Evolutionary conservation across 1,284 basidiomycete genomes (phyloP).

Genomic region (Fomitopsis palustris): DNA sequence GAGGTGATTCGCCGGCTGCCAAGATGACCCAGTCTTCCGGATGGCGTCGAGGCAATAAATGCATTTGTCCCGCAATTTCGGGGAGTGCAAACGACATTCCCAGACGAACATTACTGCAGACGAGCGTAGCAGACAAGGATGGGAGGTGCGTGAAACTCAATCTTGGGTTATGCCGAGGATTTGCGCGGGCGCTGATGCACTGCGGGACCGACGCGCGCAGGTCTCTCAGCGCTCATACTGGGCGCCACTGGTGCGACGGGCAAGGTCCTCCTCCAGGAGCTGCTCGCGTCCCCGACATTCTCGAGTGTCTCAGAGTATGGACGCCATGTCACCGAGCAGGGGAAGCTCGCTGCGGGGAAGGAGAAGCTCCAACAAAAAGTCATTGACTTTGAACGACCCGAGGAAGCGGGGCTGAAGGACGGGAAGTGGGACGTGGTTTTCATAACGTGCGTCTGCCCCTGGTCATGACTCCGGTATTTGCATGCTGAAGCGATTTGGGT

Average conservation of each 20-base stretch:
- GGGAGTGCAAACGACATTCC: no score
- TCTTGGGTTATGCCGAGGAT: no score
- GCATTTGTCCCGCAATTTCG: no score
- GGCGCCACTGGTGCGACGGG: slow-evolving; percentile 68
- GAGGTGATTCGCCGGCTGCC: no score
- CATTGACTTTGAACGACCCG: slow-evolving; percentile 66
- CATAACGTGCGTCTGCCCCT: slow-evolving; percentile 21
- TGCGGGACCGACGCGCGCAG: background rate
- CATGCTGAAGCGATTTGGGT: background rate
- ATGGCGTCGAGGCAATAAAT: no score
- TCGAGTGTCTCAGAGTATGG: slow-evolving; percentile 64
- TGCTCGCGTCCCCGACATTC: slow-evolving; percentile 52
- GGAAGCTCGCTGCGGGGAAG: slow-evolving; percentile 33
- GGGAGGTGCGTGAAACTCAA: background rate
- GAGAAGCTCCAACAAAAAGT: slow-evolving; percentile 57
- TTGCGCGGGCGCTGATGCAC: background rate
- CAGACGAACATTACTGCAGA: no score
- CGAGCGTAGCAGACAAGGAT: background rate
- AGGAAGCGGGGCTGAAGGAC: slow-evolving; percentile 44
- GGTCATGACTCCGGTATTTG: background rate
- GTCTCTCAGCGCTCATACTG: slow-evolving; percentile 53
- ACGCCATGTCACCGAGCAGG: slow-evolving; percentile 46
- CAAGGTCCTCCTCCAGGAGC: slow-evolving; percentile 48
- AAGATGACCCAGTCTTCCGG: no score
- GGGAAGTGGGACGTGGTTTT: slow-evolving; percentile 68